These are phyloP conservation scores for Berkeleyomyces rouxiae DNA, from an alignment of 2,329 filamentous ascomycete genomes.

Conservation along the genomic window DNA sequence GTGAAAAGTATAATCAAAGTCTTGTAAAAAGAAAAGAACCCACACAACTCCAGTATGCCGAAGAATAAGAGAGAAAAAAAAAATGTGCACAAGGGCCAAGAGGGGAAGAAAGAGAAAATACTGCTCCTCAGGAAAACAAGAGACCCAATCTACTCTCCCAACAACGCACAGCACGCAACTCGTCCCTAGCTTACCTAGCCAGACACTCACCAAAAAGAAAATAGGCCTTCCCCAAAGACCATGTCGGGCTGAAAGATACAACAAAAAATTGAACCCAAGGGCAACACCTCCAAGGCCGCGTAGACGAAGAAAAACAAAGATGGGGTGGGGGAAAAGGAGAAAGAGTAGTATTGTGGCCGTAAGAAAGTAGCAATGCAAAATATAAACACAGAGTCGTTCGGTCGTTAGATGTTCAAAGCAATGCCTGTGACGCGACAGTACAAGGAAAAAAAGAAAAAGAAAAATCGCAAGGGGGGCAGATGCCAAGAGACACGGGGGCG, in stretches of 20 bases:
- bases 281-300: not conserved
- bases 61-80: conserved; percentile 2
- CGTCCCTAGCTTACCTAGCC: not conserved
- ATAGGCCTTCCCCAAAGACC: not conserved
- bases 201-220: not conserved
- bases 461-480: not conserved
- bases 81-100: not conserved
- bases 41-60: not conserved
- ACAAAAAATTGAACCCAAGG: not conserved
- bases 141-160: not conserved
- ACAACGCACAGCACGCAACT: not conserved
- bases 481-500: not conserved
- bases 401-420: conserved; percentile 11
- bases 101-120: not conserved
- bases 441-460: not conserved
- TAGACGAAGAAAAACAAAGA: not conserved
- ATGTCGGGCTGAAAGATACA: not conserved
- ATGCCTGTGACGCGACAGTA: conserved; percentile 3
- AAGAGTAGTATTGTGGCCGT: not conserved
- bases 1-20: not conserved
- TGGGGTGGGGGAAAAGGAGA: not conserved
- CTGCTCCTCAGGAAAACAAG: not conserved
- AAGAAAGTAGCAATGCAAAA: conserved; percentile 9
- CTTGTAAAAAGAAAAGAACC: not conserved
- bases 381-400: conserved; percentile 13